A percentile compares a stretch with the other conserved stretches of the same genome.
Conservation (phyloP, 1,284 basidiomycete species). For the Ustilago loliicola region DNA sequence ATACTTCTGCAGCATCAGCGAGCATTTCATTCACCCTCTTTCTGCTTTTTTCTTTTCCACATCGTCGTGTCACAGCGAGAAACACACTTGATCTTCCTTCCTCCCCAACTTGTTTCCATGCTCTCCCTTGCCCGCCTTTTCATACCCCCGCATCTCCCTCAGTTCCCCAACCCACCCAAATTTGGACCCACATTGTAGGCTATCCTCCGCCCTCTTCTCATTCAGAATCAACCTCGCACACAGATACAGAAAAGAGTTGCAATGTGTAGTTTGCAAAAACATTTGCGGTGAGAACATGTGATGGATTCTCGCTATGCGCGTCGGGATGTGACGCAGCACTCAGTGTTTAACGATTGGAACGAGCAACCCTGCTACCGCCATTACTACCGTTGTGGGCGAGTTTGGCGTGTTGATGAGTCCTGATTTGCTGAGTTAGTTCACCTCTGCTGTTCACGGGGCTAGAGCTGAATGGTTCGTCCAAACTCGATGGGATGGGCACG, state of each 20-base stretch:
- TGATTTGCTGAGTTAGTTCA: constrained; percentile 30
- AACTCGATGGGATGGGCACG: constrained; percentile 13
- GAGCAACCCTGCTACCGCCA: not conserved
- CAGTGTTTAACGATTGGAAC: not conserved
- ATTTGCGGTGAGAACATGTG: too few relatives aligned
- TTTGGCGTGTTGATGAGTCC: constrained; percentile 30
- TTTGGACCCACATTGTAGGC: too few relatives aligned
- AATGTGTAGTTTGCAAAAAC: too few relatives aligned
- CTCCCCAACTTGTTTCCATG: not conserved
- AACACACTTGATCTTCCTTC: not conserved
- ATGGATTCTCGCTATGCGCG: too few relatives aligned
- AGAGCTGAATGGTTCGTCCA: constrained; percentile 49
- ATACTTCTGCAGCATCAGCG: too few relatives aligned
- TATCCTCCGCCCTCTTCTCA: too few relatives aligned
- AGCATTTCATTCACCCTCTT: too few relatives aligned
- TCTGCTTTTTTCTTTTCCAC: too few relatives aligned
- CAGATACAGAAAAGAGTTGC: not conserved
- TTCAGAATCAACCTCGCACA: not conserved
- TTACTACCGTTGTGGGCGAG: not conserved
- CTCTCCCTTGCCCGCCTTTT: too few relatives aligned
- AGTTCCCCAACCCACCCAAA: not conserved
- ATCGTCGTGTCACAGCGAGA: too few relatives aligned
- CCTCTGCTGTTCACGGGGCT: constrained; percentile 29
- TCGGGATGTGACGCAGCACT: too few relatives aligned
- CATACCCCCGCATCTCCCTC: not conserved